These are phyloP conservation scores for Clitoria ternatea DNA, from an alignment of 306 rosid species.

Conservation along the genomic window DNA sequence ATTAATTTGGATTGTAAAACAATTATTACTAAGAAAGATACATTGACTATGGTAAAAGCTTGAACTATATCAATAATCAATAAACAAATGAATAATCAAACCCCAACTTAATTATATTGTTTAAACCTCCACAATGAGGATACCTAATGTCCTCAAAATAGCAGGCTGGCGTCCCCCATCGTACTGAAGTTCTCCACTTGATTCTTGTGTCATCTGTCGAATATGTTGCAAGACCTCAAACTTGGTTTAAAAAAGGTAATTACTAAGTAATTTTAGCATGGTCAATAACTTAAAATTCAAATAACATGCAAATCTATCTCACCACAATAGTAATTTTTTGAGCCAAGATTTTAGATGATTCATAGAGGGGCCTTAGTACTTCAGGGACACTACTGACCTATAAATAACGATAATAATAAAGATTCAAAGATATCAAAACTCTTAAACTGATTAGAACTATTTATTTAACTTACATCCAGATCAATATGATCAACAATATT, in stretches of 20 bases:
- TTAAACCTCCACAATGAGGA: no score
- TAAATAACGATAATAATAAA: neutral
- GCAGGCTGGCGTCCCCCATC: slow-evolving; percentile 98
- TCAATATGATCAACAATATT: slow-evolving; percentile 93
- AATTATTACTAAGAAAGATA: neutral
- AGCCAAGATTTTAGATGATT: slow-evolving; percentile 89
- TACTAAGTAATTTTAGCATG: no score
- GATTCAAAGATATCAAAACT: neutral
- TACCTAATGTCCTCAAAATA: slow-evolving; percentile 89
- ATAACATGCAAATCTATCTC: slow-evolving; percentile 8
- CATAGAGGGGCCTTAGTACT: slow-evolving; percentile 90
- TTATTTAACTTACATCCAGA: slow-evolving; percentile 62
- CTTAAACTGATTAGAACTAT: neutral
- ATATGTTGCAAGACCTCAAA: slow-evolving; percentile 92
- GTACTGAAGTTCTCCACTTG: slow-evolving; percentile 80
- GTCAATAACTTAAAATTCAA: neutral
- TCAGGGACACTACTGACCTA: slow-evolving; percentile 98
- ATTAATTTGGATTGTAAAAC: neutral
- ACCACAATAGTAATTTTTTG: slow-evolving; percentile 87
- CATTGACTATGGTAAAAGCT: no score
- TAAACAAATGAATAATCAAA: neutral
- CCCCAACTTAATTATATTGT: neutral
- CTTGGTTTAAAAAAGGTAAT: no score
- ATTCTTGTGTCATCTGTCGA: slow-evolving; percentile 88
- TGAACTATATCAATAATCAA: neutral